A percentile compares a stretch with the other conserved stretches of the same genome.
These are phyloP conservation scores for Trichodelitschia bisporula DNA, from an alignment of 495 filamentous ascomycete species.

Conservation along the genomic window DNA sequence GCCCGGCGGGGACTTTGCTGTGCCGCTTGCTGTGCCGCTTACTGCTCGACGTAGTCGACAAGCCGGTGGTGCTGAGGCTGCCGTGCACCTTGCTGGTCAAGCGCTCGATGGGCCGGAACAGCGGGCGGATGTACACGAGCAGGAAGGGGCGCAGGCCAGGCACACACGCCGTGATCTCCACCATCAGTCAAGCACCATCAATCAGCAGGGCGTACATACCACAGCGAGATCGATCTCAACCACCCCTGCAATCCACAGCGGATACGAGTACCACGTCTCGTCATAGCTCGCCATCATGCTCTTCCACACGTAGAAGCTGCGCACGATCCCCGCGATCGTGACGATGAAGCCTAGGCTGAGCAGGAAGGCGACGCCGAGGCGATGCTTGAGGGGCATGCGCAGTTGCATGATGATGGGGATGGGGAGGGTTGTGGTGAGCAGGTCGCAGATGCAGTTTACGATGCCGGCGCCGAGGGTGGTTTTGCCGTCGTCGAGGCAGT, in stretches of 20 bases:
- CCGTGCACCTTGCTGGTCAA: too few species aligned
- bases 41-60: too few species aligned
- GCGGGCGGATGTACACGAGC: too few species aligned
- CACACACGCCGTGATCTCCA: too few species aligned
- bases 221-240: conserved; percentile 35
- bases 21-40: too few species aligned
- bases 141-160: too few species aligned
- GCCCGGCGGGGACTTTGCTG: too few species aligned
- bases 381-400: conserved; percentile 26
- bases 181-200: too few species aligned
- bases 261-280: conserved; percentile 27
- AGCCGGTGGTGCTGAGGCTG: too few species aligned
- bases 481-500: conserved; percentile 25
- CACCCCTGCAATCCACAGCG: conserved; percentile 24
- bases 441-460: conserved; percentile 35
- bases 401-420: conserved; percentile 32
- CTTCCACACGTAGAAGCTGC: conserved; percentile 28
- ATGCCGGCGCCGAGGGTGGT: conserved; percentile 28
- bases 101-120: too few species aligned
- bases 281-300: conserved; percentile 25
- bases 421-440: conserved; percentile 29
- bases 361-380: conserved; percentile 29
- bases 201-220: conserved; percentile 22
- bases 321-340: conserved; percentile 28
- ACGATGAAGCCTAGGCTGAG: conserved; percentile 33